Base-by-base conservation (phyloP, 169 alveolate species). In the Amoebophrya sp. region DNA sequence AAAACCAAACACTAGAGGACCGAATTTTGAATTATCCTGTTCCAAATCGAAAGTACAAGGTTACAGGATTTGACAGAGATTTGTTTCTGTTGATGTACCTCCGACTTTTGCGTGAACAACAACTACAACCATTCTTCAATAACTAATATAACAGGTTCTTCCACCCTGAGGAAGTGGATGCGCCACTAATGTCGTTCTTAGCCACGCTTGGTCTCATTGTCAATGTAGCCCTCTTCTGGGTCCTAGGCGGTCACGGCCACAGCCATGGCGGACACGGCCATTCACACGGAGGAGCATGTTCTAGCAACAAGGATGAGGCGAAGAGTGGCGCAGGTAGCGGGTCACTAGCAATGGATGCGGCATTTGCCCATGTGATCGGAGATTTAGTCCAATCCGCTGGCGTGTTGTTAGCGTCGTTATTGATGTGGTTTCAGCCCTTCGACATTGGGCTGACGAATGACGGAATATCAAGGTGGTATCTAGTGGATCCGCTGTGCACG, bases 401-500 rank as follows among this genome's bases (percentile, higher is more conserved):
- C 33, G 98, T 97, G 0, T 90, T 96, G 41, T 94, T 97, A n/a
- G 98, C 98, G 10, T 98, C 97, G 23, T 26, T 93, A 0, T 90
- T 96, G 40, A 96, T 96, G 33, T 96, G 90, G 89, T 92, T 91
- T 89, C 47, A 94, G 38, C 96, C 97, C 33, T 90, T 89, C 38
- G 53, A 89, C 23, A 40, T 89, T 23, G 91, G 91, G 40, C 41
- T 0, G 36, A 89, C 76, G 40, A 1, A 33, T 0, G n/a, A 89
- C 38, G 91, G 91, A 3, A 23, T 89, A 14, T 89, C 91, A 3
- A 14, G 91, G 12, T 96, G 94, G 93, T 90, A 91, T 23, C 92
- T 96, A 34, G 98, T 97, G 26, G 99, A 97, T 91, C 99, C 99
- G 40, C 92, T 97, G 40, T 97, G 99, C 94, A 97, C 99, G 0